Base-by-base conservation (phyloP, 352 stramenopile species). In the Pythium brachiatum region DNA sequence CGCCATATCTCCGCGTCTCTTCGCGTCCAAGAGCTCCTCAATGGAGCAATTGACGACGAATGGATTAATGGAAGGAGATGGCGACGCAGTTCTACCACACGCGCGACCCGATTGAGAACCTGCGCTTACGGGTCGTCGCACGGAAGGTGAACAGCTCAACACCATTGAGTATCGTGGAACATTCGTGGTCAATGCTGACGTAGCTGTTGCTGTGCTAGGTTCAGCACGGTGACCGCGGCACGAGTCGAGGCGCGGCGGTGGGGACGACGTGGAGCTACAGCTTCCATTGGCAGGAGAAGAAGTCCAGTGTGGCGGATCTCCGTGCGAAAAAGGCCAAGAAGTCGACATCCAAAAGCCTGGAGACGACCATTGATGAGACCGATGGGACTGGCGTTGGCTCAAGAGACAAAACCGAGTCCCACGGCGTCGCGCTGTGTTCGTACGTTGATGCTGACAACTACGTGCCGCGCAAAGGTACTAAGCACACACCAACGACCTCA, bases 101-200 rank as follows among this genome's bases (percentile, higher is more conserved):
- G 46, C 76, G 75, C 62, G 81, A 89, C 58, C 79, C 83, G 11
- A 89, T 92, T 60, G 79, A 88, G 63, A 86, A 90, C 54, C 60
- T 92, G 16, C 68, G 66, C 44, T 44, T 92, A 31, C 64, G 68
- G 18, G 78, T 90, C 23, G 79, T 71, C 2, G 69, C 85, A 21
- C 79, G 81, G 44, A 90, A 92, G 79, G 83, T 87, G 27, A 11
- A 50, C 48, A 36, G 38, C 38, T 23, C 18, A 23, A 23, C 16
- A 2, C 18, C 18, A 8, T 9, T 23, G n/a, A n/a, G n/a, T n/a
- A n/a, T n/a, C n/a, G n/a, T n/a, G n/a, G n/a, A n/a, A n/a, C n/a
- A n/a, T n/a, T n/a, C n/a, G n/a, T n/a, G n/a, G n/a, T n/a, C n/a
- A n/a, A n/a, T n/a, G n/a, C n/a, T n/a, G n/a, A n/a, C n/a, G n/a